A percentile compares a stretch with the other conserved stretches of the same genome.
phyloP scores from a whole-genome alignment of 192 early-diverging fungal genomes.

The Backusella liffmaniae region DNA sequence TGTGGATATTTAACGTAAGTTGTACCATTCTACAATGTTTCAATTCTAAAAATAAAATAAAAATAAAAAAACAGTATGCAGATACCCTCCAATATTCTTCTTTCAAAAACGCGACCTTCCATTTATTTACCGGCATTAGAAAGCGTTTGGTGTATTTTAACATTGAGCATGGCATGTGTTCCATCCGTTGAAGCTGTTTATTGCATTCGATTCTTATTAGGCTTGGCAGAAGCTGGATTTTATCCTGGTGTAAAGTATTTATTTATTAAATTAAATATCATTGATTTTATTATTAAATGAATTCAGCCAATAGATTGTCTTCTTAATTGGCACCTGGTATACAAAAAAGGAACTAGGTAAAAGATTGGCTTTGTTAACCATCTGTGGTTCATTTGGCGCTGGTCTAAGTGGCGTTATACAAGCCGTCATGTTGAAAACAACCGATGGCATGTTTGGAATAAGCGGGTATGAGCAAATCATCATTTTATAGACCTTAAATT shows the following conservation, averaged over 20 bases:
- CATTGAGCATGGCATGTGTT: constrained; percentile 33
- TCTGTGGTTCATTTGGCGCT: constrained; percentile 33
- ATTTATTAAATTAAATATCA: background rate
- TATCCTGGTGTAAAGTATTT: constrained; percentile 36
- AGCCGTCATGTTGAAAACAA: constrained; percentile 27
- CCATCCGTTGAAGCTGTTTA: constrained; percentile 30
- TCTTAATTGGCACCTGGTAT: constrained; percentile 41
- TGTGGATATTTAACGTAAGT: constrained; percentile 35
- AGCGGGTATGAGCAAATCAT: constrained; percentile 24
- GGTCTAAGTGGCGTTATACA: constrained; percentile 32
- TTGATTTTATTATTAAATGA: background rate
- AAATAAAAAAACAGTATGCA: constrained; percentile 26
- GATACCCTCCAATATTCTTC: constrained; percentile 38
- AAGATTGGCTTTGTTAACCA: constrained; percentile 30
- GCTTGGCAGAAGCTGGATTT: constrained; percentile 40
- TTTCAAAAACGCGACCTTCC: constrained; percentile 31
- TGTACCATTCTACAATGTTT: background rate
- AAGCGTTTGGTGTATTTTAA: constrained; percentile 34
- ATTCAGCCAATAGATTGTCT: constrained; percentile 30
- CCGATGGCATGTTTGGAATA: constrained; percentile 32
- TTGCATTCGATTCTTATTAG: constrained; percentile 32
- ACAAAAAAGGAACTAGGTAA: constrained; percentile 39
- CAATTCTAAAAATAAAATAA: too few relatives aligned
- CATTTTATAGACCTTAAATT: too few relatives aligned
- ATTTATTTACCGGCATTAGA: constrained; percentile 34